Evolutionary conservation across 495 filamentous ascomycete genomes (phyloP).

Genomic region (Cercophora scortea): DNA sequence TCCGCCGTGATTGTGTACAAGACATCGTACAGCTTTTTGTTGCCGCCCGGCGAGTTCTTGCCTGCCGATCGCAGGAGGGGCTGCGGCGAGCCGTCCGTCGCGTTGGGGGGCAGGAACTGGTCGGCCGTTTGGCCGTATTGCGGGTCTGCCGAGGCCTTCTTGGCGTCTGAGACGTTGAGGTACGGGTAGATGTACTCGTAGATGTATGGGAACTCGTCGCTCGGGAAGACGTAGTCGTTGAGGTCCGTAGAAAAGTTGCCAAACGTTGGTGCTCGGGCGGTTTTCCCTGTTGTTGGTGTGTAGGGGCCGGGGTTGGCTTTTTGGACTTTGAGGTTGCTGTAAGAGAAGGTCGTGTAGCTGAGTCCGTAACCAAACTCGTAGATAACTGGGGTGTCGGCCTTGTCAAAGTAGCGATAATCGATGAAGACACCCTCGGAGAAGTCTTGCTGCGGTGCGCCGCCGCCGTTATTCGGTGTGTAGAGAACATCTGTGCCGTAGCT

Average conservation of each 20-base stretch:
- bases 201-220: conserved; percentile 44
- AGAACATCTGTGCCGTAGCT: conserved; percentile 72
- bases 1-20: conserved; percentile 70
- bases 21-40: conserved; percentile 71
- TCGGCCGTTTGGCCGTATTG: conserved; percentile 56
- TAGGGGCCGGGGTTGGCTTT: conserved; percentile 47
- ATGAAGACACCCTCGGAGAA: conserved; percentile 86
- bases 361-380: conserved; percentile 92
- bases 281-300: conserved; percentile 59
- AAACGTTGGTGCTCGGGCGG: conserved; percentile 57
- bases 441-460: conserved; percentile 64
- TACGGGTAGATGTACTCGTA: conserved; percentile 80
- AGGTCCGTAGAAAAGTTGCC: conserved; percentile 57
- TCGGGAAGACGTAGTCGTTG: conserved; percentile 69
- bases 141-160: conserved; percentile 54
- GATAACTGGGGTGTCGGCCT: conserved; percentile 60
- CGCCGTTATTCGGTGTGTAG: conserved; percentile 65
- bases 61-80: conserved; percentile 44
- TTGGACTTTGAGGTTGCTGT: conserved; percentile 62
- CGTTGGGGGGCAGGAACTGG: conserved; percentile 60
- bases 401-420: conserved; percentile 90
- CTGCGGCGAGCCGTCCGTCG: conserved; percentile 60
- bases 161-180: conserved; percentile 63
- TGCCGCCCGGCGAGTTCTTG: conserved; percentile 66
- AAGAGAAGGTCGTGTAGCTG: conserved; percentile 80